A percentile compares a stretch with the other conserved stretches of the same genome.
Conservation (phyloP, 1,284 basidiomycete genomes). For the Microbotryum intermedium region DNA sequence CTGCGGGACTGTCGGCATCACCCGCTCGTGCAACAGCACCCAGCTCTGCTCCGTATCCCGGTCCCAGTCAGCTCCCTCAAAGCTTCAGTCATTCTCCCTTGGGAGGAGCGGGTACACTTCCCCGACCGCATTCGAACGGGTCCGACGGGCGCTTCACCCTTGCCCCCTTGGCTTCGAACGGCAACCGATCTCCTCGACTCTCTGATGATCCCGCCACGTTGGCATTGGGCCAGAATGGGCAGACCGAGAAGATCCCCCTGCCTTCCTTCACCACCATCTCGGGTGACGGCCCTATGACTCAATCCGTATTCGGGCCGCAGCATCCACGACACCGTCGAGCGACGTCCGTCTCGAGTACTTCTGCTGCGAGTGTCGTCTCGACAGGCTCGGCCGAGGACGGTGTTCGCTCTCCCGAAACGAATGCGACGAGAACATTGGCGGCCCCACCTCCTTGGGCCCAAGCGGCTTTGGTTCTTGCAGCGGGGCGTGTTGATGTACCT, state of each 20-base stretch:
- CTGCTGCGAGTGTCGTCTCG: slow-evolving; percentile 2
- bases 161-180: slow-evolving; percentile 1
- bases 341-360: slow-evolving; percentile 21
- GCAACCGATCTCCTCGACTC: background rate
- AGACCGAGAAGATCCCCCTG: background rate
- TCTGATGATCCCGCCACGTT: background rate
- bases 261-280: background rate
- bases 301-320: background rate
- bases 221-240: background rate
- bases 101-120: background rate
- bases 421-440: background rate
- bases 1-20: background rate
- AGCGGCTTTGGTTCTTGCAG: slow-evolving; percentile 2
- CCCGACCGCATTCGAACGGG: background rate
- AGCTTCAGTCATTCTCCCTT: slow-evolving; percentile 24
- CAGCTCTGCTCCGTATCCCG: background rate
- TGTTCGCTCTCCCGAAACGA: slow-evolving; percentile 11
- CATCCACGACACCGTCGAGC: slow-evolving; percentile 1
- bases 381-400: slow-evolving; percentile 20
- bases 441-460: background rate
- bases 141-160: slow-evolving; percentile 12
- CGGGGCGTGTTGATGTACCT: background rate
- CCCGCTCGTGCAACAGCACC: slow-evolving; percentile 1
- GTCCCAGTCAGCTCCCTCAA: slow-evolving; percentile 14
- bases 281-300: background rate